Evolutionary conservation across 495 filamentous ascomycete genomes (phyloP).

Genomic region (Talaromyces adpressus): DNA sequence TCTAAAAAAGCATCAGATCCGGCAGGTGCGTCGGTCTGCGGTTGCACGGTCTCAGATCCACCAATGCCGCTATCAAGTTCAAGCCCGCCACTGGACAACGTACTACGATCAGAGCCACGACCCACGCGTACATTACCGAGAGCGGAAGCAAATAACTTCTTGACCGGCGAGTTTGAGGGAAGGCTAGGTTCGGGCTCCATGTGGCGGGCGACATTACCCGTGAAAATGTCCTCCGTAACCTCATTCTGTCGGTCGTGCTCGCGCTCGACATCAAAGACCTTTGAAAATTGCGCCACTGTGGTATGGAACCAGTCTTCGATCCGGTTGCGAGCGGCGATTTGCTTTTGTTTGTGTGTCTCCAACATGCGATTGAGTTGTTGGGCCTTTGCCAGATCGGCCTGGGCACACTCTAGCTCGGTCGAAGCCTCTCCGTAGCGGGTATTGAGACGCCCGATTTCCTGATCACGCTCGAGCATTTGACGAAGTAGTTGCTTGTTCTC

Average conservation of each 20-base stretch:
- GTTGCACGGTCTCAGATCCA: not conserved
- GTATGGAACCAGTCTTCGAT: slow-evolving; percentile 31
- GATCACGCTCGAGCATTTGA: slow-evolving; percentile 21
- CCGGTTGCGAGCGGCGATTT: slow-evolving; percentile 30
- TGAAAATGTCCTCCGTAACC: slow-evolving; percentile 12
- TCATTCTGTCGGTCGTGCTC: slow-evolving; percentile 35
- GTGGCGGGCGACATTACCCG: slow-evolving; percentile 23
- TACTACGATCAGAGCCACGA: slow-evolving; percentile 36
- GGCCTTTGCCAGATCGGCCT: slow-evolving; percentile 26
- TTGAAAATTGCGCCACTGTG: slow-evolving; percentile 33
- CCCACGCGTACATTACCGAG: slow-evolving; percentile 42
- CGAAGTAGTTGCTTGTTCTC: not conserved
- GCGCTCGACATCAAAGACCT: slow-evolving; percentile 28
- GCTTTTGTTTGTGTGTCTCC: slow-evolving; percentile 28
- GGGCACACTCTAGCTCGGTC: slow-evolving; percentile 26
- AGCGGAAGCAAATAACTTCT: slow-evolving; percentile 28
- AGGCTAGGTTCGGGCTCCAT: slow-evolving; percentile 46
- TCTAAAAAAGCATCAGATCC: not conserved
- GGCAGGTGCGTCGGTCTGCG: not conserved
- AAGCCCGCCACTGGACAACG: slow-evolving; percentile 52
- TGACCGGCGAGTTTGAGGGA: slow-evolving; percentile 35
- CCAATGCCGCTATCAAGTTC: slow-evolving; percentile 29
- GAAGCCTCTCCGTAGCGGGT: slow-evolving; percentile 31
- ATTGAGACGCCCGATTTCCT: slow-evolving; percentile 34
- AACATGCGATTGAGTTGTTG: slow-evolving; percentile 25